phyloP scores from a whole-genome alignment of 805 yeast species.

The Lipomyces sp. region DNA sequence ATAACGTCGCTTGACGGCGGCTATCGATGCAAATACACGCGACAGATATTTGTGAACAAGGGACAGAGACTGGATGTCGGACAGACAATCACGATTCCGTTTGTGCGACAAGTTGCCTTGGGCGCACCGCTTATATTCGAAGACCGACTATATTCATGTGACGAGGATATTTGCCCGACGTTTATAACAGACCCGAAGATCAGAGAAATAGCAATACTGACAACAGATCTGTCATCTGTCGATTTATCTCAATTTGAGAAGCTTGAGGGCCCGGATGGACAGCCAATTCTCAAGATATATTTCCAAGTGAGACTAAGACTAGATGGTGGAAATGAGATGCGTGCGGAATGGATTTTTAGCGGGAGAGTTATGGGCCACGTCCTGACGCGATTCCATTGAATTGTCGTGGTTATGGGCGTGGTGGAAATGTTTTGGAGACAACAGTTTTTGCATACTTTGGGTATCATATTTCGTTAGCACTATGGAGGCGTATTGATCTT shows the following conservation, averaged over 20 bases:
- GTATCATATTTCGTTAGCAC: too few relatives aligned
- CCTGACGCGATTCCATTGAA: conserved; percentile 8
- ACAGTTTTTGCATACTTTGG: too few relatives aligned
- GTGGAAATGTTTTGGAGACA: too few relatives aligned
- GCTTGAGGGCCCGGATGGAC: background rate
- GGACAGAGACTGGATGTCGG: conserved; percentile 16
- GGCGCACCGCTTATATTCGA: conserved; percentile 6
- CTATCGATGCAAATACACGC: conserved; percentile 9
- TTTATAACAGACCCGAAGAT: conserved; percentile 7
- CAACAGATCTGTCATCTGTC: conserved; percentile 12
- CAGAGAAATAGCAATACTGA: conserved; percentile 6
- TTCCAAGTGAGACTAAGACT: conserved; percentile 13
- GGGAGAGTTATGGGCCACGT: conserved; percentile 17
- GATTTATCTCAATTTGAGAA: background rate
- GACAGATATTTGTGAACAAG: conserved; percentile 14
- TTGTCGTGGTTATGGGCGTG: too few relatives aligned
- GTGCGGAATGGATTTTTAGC: conserved; percentile 17
- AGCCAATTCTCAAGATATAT: conserved; percentile 12
- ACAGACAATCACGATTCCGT: conserved; percentile 1
- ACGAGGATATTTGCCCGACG: conserved; percentile 17
- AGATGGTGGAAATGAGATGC: conserved; percentile 26
- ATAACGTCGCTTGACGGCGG: conserved; percentile 14
- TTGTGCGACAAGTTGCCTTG: conserved; percentile 8
- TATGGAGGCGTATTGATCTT: too few relatives aligned
- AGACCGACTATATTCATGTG: conserved; percentile 16